Conservation (phyloP, 2,329 filamentous ascomycete genomes). For the Lachnellula arida region DNA sequence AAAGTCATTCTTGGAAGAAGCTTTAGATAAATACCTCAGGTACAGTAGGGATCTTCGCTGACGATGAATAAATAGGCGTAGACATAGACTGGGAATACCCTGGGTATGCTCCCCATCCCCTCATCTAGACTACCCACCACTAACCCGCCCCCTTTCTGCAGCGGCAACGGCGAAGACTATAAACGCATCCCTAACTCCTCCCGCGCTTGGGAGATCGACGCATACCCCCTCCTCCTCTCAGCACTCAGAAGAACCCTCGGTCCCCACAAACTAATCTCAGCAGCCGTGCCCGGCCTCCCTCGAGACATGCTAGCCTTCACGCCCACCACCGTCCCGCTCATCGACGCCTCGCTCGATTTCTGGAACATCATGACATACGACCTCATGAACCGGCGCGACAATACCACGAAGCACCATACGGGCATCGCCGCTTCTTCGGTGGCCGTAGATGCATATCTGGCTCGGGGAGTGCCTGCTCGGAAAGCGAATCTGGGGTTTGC, state of each 20-base stretch:
- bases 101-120: constrained; percentile 13
- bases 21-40: too few species aligned
- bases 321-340: constrained; percentile 49
- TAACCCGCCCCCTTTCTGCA: constrained; percentile 18
- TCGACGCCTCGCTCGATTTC: constrained; percentile 57
- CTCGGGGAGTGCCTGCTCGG: constrained; percentile 41
- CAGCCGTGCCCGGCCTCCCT: constrained; percentile 62
- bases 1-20: too few species aligned
- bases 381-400: constrained; percentile 65
- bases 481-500: constrained; percentile 61
- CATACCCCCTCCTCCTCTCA: constrained; percentile 56
- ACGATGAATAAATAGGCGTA: constrained; percentile 25
- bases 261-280: constrained; percentile 54
- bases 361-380: constrained; percentile 71
- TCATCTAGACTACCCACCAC: neutral
- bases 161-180: constrained; percentile 68
- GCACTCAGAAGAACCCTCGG: constrained; percentile 56
- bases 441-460: constrained; percentile 55
- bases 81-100: constrained; percentile 52
- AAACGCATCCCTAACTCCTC: constrained; percentile 56
- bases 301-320: constrained; percentile 66
- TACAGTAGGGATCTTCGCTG: too few species aligned
- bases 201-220: constrained; percentile 57
- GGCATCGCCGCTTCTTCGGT: constrained; percentile 52
- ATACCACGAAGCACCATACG: constrained; percentile 58